Conservation (phyloP, 169 alveolate genomes). For the Plasmodium yoelii region DNA sequence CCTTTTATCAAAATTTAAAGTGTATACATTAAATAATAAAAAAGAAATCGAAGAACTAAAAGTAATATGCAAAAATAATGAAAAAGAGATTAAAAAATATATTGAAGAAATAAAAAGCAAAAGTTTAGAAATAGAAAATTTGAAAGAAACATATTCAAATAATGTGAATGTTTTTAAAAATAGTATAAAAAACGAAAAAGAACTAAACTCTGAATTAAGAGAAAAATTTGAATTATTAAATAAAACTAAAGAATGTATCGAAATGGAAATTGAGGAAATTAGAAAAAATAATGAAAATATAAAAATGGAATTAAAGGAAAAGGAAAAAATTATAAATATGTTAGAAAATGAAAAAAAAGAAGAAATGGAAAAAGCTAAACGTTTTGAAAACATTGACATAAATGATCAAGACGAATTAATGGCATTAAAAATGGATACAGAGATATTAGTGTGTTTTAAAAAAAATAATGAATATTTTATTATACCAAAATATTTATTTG, state of each 20-base stretch:
- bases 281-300: background rate
- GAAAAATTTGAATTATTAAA: background rate
- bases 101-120: background rate
- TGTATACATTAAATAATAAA: conserved; percentile 56
- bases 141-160: background rate
- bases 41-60: conserved; percentile 46
- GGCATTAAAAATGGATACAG: background rate
- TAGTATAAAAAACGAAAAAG: background rate
- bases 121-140: conserved; percentile 4
- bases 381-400: background rate
- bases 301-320: conserved; percentile 15
- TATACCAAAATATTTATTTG: conserved; percentile 12
- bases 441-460: conserved; percentile 19
- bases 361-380: background rate
- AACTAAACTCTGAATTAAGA: background rate
- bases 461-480: conserved; percentile 31
- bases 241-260: conserved; percentile 10
- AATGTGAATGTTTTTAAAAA: background rate
- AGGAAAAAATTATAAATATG: background rate
- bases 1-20: conserved; percentile 61
- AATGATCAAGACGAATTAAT: conserved; percentile 22
- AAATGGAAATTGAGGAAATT: conserved; percentile 3
- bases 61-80: conserved; percentile 20
- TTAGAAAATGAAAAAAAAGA: background rate
- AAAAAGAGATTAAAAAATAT: conserved; percentile 11